Base-by-base conservation (phyloP, 345 rosid genomes). In the Firmiana major region DNA sequence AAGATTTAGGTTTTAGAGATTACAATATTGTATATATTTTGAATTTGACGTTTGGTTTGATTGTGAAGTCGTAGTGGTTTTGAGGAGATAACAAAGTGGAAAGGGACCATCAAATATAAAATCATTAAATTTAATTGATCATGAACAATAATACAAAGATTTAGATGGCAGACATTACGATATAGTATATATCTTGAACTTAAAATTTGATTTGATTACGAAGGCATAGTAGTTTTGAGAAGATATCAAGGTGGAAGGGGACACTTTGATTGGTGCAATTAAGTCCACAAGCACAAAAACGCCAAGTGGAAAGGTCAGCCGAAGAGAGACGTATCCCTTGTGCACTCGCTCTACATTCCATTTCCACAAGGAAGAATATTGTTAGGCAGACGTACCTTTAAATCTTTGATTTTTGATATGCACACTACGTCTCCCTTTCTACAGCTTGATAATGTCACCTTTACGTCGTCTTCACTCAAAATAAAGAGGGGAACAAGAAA, bases 301-400 rank as follows among this genome's bases (percentile, higher is more conserved):
- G 82, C 74, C 73, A 80, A 66, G 74, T 42, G 82, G 66, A 55
- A 83, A 63, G 26, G 86, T 74, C 74, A 72, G 79, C 34, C 72
- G 78, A 70, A 19, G 68, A 62, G 79, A 82, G 81, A 81, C 80
- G 85, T 79, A 73, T 71, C 21, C 77, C 53, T 79, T 77, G 68
- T 77, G 81, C 43, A 40, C 15, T 73, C 66, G 55, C 13, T 17
- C 9, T 16, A 9, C 5, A 31, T 19, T 19, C 63, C 62, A 74
- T 80, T 81, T 75, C 74, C 78, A 82, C 72, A 79, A 73, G 62
- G 53, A 83, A 81, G 73, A 78, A 81, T 75, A 64, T 76, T 64
- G 86, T 86, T 86, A 83, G 91, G 91, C 90, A 86, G 40, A 88
- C 79, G 93, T 89, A 75, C 74, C 63, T 75, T 86, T 88, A 75